A percentile compares a stretch with the other conserved stretches of the same genome.
phyloP scores from a whole-genome alignment of 805 yeast species.

The Metschnikowia anglica region DNA sequence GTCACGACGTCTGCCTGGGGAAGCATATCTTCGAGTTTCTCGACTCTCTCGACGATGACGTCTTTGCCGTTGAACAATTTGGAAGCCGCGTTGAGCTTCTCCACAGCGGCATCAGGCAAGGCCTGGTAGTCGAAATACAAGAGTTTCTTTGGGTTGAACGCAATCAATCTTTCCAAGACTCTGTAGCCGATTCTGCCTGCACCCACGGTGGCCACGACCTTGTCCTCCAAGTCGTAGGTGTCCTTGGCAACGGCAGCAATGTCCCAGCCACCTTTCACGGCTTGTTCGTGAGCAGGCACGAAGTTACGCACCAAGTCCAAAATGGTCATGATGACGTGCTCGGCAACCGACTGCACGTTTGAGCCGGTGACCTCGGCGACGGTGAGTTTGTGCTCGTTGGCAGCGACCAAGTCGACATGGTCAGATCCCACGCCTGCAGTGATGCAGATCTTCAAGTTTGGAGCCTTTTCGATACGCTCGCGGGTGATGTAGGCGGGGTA shows the following conservation, averaged over 20 bases:
- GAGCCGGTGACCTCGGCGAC: conserved; percentile 84
- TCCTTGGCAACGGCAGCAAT: conserved; percentile 71
- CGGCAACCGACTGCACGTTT: conserved; percentile 78
- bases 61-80: conserved; percentile 47
- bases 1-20: conserved; percentile 70
- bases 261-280: conserved; percentile 64
- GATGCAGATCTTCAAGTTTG: conserved; percentile 64
- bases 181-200: conserved; percentile 81
- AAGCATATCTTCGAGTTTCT: conserved; percentile 61
- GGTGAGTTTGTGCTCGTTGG: conserved; percentile 59
- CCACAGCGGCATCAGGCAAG: conserved; percentile 51
- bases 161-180: conserved; percentile 65
- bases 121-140: conserved; percentile 75
- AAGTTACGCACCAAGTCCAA: conserved; percentile 70
- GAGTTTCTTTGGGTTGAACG: conserved; percentile 73
- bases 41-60: conserved; percentile 56
- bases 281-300: conserved; percentile 75
- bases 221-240: conserved; percentile 72
- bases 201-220: conserved; percentile 77
- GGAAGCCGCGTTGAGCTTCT: conserved; percentile 38
- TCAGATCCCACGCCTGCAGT: conserved; percentile 89
- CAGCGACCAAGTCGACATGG: conserved; percentile 71
- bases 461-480: conserved; percentile 66
- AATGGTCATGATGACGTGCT: conserved; percentile 75
- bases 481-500: conserved; percentile 74